These are phyloP conservation scores for Purshia tridentata DNA, from an alignment of 306 rosid genomes.

Conservation along the genomic window DNA sequence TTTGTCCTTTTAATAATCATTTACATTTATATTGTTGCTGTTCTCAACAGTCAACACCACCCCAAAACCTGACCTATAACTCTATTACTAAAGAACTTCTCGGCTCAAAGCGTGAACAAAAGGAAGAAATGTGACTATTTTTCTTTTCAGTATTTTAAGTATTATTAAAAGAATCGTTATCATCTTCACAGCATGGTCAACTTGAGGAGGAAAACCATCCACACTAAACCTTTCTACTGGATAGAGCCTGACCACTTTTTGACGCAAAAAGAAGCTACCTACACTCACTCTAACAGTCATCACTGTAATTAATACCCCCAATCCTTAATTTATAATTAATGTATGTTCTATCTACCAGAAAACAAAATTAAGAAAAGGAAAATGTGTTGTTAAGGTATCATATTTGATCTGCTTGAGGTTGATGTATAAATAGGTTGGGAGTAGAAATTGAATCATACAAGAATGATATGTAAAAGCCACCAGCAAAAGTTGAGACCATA, in stretches of 20 bases:
- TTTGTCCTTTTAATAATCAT: slow-evolving; percentile 36
- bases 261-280: neutral
- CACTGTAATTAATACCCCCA: no score
- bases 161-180: neutral
- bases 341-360: neutral
- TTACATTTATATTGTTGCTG: neutral
- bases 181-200: slow-evolving; percentile 25
- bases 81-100: neutral
- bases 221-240: neutral
- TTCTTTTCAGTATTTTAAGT: neutral
- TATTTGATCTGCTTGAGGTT: neutral
- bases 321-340: neutral
- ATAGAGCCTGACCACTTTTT: slow-evolving; percentile 15
- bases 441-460: neutral
- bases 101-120: neutral
- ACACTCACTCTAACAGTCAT: neutral
- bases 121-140: neutral
- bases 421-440: neutral
- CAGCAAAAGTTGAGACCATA: no score
- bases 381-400: neutral
- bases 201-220: slow-evolving; percentile 11
- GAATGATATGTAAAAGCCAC: slow-evolving; percentile 10
- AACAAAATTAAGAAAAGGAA: neutral
- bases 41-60: neutral
- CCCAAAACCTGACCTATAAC: neutral